Evolutionary conservation across 306 rosid species (phyloP).

Genomic region (Abrus pulchellus): DNA sequence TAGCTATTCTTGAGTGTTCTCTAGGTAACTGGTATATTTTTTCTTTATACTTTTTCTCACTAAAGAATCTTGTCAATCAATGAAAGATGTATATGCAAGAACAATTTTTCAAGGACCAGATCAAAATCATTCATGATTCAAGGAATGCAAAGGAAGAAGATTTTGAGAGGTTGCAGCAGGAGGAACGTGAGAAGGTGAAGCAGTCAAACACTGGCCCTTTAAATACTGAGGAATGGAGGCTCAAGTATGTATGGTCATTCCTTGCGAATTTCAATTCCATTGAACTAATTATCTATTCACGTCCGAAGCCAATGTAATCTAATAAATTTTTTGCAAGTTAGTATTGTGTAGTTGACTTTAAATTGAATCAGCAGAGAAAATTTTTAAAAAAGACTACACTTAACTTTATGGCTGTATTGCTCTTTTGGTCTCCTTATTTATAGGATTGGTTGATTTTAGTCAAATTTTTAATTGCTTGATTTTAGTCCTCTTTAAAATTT

Average conservation of each 20-base stretch:
- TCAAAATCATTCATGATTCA: conserved; percentile 59
- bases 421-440: too few species aligned
- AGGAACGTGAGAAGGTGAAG: conserved; percentile 78
- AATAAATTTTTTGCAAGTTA: background rate
- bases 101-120: conserved; percentile 70
- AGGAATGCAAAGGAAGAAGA: conserved; percentile 70
- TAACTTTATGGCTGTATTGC: background rate
- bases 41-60: conserved; percentile 31
- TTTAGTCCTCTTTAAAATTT: too few species aligned
- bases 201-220: conserved; percentile 54
- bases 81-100: conserved; percentile 80
- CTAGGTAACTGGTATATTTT: background rate
- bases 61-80: background rate
- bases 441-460: too few species aligned
- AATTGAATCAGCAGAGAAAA: background rate
- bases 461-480: too few species aligned
- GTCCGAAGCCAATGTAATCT: background rate
- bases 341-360: background rate
- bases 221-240: conserved; percentile 57
- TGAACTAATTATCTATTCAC: conserved; percentile 31
- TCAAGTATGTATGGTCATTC: conserved; percentile 54
- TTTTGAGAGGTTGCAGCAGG: conserved; percentile 84
- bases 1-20: conserved; percentile 1
- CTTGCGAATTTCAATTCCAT: conserved; percentile 17
- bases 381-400: background rate